A percentile compares a stretch with the other conserved stretches of the same genome.
These are phyloP conservation scores for Pisolithus orientalis DNA, from an alignment of 768 basidiomycete species.

Conservation along the genomic window DNA sequence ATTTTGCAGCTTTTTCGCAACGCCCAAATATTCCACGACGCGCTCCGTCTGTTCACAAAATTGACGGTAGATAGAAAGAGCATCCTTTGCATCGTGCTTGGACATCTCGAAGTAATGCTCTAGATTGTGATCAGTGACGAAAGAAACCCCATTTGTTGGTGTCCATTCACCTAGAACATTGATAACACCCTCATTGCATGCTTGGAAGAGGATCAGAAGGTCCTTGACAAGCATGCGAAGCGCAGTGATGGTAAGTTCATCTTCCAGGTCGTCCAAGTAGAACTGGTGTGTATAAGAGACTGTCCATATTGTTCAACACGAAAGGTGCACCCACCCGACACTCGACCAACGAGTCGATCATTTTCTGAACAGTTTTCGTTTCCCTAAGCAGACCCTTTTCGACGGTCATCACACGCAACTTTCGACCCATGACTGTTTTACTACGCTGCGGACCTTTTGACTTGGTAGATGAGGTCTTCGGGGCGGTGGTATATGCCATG, in stretches of 20 bases:
- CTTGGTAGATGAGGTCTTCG: conserved; percentile 28
- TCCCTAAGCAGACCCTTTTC: conserved; percentile 94
- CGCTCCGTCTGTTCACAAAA: conserved; percentile 92
- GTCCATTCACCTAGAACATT: conserved; percentile 61
- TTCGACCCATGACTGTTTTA: conserved; percentile 76
- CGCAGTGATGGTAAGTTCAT: conserved; percentile 84
- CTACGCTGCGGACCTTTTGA: conserved; percentile 46
- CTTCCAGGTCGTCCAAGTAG: conserved; percentile 88
- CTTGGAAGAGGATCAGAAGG: conserved; percentile 90
- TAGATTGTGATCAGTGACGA: conserved; percentile 21
- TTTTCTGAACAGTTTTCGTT: conserved; percentile 82
- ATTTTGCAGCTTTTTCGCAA: conserved; percentile 91
- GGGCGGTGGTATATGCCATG: conserved; percentile 25
- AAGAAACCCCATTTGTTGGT: conserved; percentile 17
- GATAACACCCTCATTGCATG: conserved; percentile 91
- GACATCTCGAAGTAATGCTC: conserved; percentile 99
- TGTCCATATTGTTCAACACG: neutral
- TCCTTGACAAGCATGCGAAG: conserved; percentile 95
- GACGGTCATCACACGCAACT: conserved; percentile 85
- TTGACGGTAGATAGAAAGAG: conserved; percentile 82
- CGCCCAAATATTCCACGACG: conserved; percentile 87
- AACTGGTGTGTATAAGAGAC: conserved; percentile 46
- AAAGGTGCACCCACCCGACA: conserved; percentile 60
- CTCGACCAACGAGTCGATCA: conserved; percentile 84
- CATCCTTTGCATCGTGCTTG: conserved; percentile 80